Conservation (phyloP, 768 basidiomycete genomes). For the Tylopilus balloui region DNA sequence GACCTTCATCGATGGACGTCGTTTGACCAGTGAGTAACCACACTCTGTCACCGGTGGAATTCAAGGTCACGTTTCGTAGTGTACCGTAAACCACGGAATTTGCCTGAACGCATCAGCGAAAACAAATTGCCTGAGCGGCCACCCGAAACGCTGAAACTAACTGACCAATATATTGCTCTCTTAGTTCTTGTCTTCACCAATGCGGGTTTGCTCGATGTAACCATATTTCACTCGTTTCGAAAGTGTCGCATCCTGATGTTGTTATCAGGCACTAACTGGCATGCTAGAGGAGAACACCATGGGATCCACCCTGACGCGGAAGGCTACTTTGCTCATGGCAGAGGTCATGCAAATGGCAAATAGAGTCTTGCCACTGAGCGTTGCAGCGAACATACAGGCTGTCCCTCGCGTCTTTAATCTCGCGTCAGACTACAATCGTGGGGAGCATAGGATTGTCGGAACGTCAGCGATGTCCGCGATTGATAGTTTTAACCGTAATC, state of each 20-base stretch:
- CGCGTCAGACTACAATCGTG: conserved; percentile 75
- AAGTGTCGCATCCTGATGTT: conserved; percentile 4
- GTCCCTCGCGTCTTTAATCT: conserved; percentile 82
- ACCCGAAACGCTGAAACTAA: conserved; percentile 64
- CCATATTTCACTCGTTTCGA: conserved; percentile 18
- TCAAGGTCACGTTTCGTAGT: conserved; percentile 37
- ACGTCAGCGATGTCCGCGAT: conserved; percentile 82
- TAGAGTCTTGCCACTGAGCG: conserved; percentile 71
- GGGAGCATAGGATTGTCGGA: conserved; percentile 77
- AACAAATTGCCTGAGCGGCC: conserved; percentile 44
- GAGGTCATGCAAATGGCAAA: conserved; percentile 89
- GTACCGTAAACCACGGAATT: conserved; percentile 56
- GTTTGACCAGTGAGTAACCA: conserved; percentile 70
- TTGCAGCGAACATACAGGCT: conserved; percentile 84
- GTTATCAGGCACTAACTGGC: conserved; percentile 65
- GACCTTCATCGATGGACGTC: conserved; percentile 83
- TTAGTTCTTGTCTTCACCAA: conserved; percentile 80
- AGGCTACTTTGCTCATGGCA: conserved; percentile 87
- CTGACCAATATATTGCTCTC: conserved; percentile 90
- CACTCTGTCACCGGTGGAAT: neutral
- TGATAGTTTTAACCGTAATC: conserved; percentile 91
- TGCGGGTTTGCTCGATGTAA: conserved; percentile 84
- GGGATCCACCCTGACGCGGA: conserved; percentile 73
- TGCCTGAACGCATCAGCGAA: conserved; percentile 26
- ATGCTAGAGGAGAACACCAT: conserved; percentile 80